Conservation (phyloP, 2,329 filamentous ascomycete genomes). For the Calonectria pseudoturangicola region DNA sequence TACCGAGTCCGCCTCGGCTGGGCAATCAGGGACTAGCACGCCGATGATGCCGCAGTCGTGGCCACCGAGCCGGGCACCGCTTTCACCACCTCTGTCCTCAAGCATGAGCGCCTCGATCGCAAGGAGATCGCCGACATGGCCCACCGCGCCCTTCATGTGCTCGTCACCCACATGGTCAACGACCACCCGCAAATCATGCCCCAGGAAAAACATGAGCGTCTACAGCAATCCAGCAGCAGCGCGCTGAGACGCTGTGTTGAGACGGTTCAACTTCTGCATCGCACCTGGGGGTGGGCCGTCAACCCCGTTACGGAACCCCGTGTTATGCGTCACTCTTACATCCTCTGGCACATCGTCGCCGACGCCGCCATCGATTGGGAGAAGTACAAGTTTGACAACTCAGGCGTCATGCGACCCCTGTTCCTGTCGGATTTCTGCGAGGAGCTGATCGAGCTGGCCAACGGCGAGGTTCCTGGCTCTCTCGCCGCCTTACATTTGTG, state of each 20-base stretch:
- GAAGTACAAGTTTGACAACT: not conserved
- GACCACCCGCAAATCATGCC: slow-evolving; percentile 24
- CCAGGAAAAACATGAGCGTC: slow-evolving; percentile 30
- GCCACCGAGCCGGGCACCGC: slow-evolving; percentile 11
- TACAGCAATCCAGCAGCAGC: slow-evolving; percentile 27
- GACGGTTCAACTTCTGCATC: slow-evolving; percentile 40
- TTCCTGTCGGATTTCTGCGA: slow-evolving; percentile 30
- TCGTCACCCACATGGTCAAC: slow-evolving; percentile 40
- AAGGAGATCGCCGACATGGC: slow-evolving; percentile 40
- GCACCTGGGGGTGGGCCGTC: not conserved
- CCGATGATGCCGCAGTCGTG: slow-evolving; percentile 41
- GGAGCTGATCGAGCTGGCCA: slow-evolving; percentile 16
- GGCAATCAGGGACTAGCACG: slow-evolving; percentile 47
- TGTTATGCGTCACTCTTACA: slow-evolving; percentile 38
- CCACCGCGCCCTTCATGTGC: slow-evolving; percentile 33
- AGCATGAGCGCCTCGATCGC: slow-evolving; percentile 42
- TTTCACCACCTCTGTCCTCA: slow-evolving; percentile 43
- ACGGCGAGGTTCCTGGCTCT: not conserved
- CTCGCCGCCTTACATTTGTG: not conserved
- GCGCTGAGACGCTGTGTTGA: slow-evolving; percentile 35
- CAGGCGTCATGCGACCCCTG: slow-evolving; percentile 7
- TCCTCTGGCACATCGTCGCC: slow-evolving; percentile 47
- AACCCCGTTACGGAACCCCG: slow-evolving; percentile 9
- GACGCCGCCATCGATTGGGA: slow-evolving; percentile 46
- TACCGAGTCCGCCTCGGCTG: slow-evolving; percentile 40